A percentile compares a stretch with the other conserved stretches of the same genome.
Evolutionary conservation across 2,329 filamentous ascomycete species (phyloP).

Genomic region (Cryphonectria japonica): DNA sequence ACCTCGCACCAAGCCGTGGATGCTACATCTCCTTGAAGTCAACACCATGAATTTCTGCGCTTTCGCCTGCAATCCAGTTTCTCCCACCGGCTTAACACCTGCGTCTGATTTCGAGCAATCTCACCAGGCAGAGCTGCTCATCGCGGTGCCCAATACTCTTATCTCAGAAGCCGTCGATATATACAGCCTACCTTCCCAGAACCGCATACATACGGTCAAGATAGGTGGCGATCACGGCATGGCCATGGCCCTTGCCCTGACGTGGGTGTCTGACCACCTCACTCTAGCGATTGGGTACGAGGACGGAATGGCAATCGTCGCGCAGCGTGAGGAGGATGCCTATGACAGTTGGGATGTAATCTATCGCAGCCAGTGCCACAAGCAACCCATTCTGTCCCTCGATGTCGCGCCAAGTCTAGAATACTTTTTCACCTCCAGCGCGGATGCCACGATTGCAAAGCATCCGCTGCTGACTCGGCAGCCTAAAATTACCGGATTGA

Average conservation of each 20-base stretch:
- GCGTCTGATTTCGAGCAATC: constrained; percentile 26
- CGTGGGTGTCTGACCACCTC: constrained; percentile 54
- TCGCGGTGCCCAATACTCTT: constrained; percentile 81
- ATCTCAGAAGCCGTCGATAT: constrained; percentile 80
- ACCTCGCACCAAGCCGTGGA: constrained; percentile 71
- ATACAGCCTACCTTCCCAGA: constrained; percentile 77
- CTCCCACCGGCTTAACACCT: constrained; percentile 33
- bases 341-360: constrained; percentile 51
- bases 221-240: constrained; percentile 67
- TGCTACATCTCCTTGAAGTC: constrained; percentile 81
- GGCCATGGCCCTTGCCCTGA: constrained; percentile 80
- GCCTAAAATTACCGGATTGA: constrained; percentile 25
- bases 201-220: constrained; percentile 63
- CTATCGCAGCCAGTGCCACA: constrained; percentile 71
- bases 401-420: constrained; percentile 54
- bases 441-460: constrained; percentile 78
- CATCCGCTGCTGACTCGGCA: constrained; percentile 63
- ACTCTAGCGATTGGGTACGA: constrained; percentile 81
- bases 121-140: constrained; percentile 53
- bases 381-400: constrained; percentile 81
- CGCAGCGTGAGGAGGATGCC: constrained; percentile 52
- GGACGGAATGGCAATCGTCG: constrained; percentile 74
- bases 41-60: constrained; percentile 96
- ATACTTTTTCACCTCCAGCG: constrained; percentile 78
- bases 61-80: constrained; percentile 65